Evolutionary conservation across 345 rosid genomes (phyloP).

Genomic region (Cardamine occulta): DNA sequence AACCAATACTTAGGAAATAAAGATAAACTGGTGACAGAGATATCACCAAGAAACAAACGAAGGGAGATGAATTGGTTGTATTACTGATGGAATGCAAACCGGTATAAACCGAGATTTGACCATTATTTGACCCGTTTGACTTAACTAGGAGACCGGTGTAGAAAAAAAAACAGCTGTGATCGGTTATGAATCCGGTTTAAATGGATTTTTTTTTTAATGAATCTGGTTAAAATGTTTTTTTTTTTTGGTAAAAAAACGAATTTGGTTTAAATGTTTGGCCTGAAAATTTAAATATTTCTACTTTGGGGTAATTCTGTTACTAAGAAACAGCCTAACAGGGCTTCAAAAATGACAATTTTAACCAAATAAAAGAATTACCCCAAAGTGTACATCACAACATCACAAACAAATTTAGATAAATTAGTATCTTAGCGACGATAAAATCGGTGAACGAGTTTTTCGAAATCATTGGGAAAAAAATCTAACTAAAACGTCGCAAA

Average conservation of each 20-base stretch:
- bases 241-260: too few relatives aligned
- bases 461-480: background rate
- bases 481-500: background rate
- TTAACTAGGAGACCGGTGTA: background rate
- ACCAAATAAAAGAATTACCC: background rate
- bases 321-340: too few relatives aligned
- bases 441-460: background rate
- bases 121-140: conserved; percentile 17
- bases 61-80: background rate
- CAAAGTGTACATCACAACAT: too few relatives aligned
- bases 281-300: background rate
- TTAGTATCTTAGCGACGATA: background rate
- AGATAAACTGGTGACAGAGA: background rate
- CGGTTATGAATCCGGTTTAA: conserved; percentile 10
- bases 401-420: background rate
- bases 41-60: background rate
- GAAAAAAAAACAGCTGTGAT: background rate
- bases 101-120: conserved; percentile 21
- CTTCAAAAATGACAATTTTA: background rate
- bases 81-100: background rate
- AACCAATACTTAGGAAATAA: background rate
- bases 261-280: background rate
- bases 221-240: background rate
- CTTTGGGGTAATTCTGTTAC: background rate
- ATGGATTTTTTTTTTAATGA: background rate